Base-by-base conservation (phyloP, 2,329 filamentous ascomycete species). In the Westerdykella ornata region DNA sequence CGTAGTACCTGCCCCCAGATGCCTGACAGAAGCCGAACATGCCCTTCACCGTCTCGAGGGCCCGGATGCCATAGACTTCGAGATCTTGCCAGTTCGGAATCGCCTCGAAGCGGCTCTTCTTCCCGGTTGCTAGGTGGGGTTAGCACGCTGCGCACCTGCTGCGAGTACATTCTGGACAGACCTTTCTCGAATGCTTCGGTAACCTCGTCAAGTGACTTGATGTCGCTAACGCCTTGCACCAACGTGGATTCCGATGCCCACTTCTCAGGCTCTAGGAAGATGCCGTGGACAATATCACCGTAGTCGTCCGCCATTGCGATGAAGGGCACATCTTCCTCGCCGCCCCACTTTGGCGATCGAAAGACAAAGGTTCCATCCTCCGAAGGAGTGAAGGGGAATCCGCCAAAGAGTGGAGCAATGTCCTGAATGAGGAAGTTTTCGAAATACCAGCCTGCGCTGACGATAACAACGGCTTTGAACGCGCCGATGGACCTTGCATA, bases 221-320 rank as follows among this genome's bases (percentile, higher is more conserved):
- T 57, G 16, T 61, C 50, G 44, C 69, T 71, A 32, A 67, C 53
- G 1, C 58, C 67, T 12, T 71, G 69, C 0, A 71, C 46, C 1
- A 68, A 48, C 3, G 46, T 49, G 1, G 65, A 60, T 44, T 63
- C 62, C 20, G 5, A 5, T 9, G 20, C 20, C 53, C 65, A 68
- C 30, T 58, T 57, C 34, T 54, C 54, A 1, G 69, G 69, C 11
- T 63, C 56, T 6, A 72, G 56, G 14, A 72, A 66, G 3, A 71
- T 55, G 2, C 69, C 70, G 41, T 73, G 70, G 9, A 73, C 64
- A 14, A 72, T 58, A 39, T 73, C 71, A 3, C 70, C 71, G 41
- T 62, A 73, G 49, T 73, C 70, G 26, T 68, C 60, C 0, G 44
- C 47, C 3, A 72, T 65, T 18, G 59, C 54, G 17, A 73, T 59